Base-by-base conservation (phyloP, 1,284 basidiomycete genomes). In the Marasmius sp. region DNA sequence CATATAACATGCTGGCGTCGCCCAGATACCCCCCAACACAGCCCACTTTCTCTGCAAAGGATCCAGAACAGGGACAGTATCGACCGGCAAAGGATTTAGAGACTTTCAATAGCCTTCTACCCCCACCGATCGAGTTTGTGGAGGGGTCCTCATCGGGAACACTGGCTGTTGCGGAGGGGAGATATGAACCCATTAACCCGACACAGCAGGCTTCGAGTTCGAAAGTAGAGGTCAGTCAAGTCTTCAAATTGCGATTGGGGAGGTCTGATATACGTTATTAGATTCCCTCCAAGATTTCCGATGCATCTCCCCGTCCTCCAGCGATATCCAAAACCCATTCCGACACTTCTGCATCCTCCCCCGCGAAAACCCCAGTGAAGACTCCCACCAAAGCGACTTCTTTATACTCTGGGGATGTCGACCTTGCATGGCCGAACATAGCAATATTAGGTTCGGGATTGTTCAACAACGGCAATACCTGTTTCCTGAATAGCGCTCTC, bases 401-500 rank as follows among this genome's bases (percentile, higher is more conserved):
- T 54, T 75, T 90, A 16, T 82, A 84, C 67, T 72, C 77, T 10
- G 78, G 79, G 45, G 73, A 80, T 39, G 81, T 92, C 59, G 86
- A 89, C 65, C 73, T 80, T 53, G 71, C 84, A 58, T 91, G 82
- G 86, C 87, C 88, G 1, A 60, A 72, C 18, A 72, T 71, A 51
- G 73, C 73, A 58, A 71, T 69, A 58, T 74, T 84, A 62, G 91
- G 84, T 20, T 74, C 71, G 61, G 97, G 97, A 0, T 79, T 99
- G 41, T 80, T 87, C 70, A 99, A 99, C 76, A 88, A 81, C n/a
- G 95, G 95, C 56, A 99, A 98, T 74, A 97, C 95, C 1, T 99
- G 97, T 77, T 99, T 98, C 76, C 81, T 98, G 69, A 99, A 99
- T 76, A 95, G 94, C 66, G 93, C 92, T 38, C 79, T 99, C 62